Conservation (phyloP, 371 early-diverging fungal species). For the Apophysomyces variabilis region DNA sequence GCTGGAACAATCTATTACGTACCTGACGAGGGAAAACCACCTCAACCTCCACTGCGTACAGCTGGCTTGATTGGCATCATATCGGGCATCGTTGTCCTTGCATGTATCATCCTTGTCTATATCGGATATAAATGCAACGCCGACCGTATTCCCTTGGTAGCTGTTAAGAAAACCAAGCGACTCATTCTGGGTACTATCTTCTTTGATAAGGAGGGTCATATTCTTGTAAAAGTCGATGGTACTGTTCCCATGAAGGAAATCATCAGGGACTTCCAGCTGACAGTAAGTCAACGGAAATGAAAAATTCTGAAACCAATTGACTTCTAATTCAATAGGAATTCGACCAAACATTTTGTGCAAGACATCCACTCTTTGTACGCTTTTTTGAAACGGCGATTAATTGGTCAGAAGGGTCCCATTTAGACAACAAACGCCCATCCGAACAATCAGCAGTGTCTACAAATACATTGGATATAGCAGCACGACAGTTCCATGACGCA, state of each 20-base stretch:
- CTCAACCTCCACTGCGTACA: conserved; percentile 29
- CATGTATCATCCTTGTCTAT: conserved; percentile 32
- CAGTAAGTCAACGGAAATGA: not conserved
- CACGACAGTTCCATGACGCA: conserved; percentile 29
- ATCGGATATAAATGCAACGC: conserved; percentile 17
- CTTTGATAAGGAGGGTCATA: conserved; percentile 41
- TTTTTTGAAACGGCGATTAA: conserved; percentile 29
- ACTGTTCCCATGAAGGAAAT: conserved; percentile 37
- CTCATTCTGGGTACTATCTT: conserved; percentile 38
- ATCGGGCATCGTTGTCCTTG: conserved; percentile 38
- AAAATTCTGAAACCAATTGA: not conserved
- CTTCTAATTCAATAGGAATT: not conserved
- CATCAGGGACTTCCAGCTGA: not conserved
- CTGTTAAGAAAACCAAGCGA: conserved; percentile 21
- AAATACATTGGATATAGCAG: conserved; percentile 17
- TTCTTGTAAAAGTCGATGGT: conserved; percentile 49
- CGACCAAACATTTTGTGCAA: conserved; percentile 15
- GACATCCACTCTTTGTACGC: conserved; percentile 33
- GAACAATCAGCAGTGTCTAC: conserved; percentile 25
- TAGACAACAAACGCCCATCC: conserved; percentile 11
- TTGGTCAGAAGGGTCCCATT: conserved; percentile 11
- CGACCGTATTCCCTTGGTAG: not conserved
- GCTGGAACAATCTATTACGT: conserved; percentile 44
- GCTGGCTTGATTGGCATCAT: conserved; percentile 43
- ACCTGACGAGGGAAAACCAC: conserved; percentile 20